Percentiles rank a stretch among this genome's conserved stretches.
phyloP scores from a whole-genome alignment of 768 basidiomycete species.

The Hypsizygus marmoreus region DNA sequence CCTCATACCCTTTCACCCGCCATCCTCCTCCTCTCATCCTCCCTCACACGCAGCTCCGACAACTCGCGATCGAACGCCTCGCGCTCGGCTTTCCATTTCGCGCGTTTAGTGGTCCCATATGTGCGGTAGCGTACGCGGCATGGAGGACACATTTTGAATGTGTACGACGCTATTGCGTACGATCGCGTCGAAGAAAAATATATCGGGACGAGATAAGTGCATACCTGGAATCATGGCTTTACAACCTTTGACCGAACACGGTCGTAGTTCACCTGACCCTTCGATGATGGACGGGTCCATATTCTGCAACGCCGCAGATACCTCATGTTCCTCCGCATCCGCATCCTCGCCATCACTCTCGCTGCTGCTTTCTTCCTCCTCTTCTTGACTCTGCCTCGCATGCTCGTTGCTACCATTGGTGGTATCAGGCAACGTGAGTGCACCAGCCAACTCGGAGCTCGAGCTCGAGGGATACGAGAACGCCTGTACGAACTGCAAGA shows the following conservation, averaged over 20 bases:
- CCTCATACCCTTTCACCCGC: constrained; percentile 39
- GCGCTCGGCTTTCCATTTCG: constrained; percentile 53
- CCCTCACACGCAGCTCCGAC: constrained; percentile 33
- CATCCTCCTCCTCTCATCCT: constrained; percentile 36
- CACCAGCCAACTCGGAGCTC: constrained; percentile 51
- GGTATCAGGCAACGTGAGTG: constrained; percentile 39
- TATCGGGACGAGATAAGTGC: constrained; percentile 23
- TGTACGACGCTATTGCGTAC: constrained; percentile 24
- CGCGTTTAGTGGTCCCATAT: constrained; percentile 57
- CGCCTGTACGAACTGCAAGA: neutral
- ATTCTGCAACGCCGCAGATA: neutral
- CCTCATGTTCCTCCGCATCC: constrained; percentile 14
- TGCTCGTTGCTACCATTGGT: neutral
- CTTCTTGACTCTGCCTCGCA: neutral
- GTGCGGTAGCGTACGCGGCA: constrained; percentile 52
- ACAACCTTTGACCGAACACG: constrained; percentile 59
- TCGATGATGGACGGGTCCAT: neutral
- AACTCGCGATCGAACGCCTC: constrained; percentile 43
- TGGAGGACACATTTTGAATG: constrained; percentile 45
- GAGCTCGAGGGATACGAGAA: constrained; percentile 28
- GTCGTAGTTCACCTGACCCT: constrained; percentile 24
- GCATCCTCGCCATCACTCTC: neutral
- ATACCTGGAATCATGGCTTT: constrained; percentile 44
- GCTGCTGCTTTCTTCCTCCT: neutral
- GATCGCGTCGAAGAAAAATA: constrained; percentile 1